Evolutionary conservation across 2,329 filamentous ascomycete species (phyloP).

Genomic region (Colletotrichum abscissum): DNA sequence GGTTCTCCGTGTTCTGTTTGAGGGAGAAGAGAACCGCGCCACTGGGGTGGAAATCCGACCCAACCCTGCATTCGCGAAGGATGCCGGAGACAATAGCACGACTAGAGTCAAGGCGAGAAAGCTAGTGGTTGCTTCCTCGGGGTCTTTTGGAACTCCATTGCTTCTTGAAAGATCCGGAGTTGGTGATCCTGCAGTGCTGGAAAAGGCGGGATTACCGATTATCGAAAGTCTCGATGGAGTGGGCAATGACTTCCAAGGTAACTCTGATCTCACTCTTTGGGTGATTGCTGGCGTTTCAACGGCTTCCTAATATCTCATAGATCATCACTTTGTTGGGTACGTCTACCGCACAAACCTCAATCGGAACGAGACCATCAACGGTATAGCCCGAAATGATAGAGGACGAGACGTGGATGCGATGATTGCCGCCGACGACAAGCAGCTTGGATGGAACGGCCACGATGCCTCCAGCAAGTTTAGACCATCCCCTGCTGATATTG

Average conservation of each 20-base stretch:
- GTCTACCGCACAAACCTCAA: conserved; percentile 56
- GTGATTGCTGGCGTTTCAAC: not conserved
- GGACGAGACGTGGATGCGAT: conserved; percentile 22
- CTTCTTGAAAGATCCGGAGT: conserved; percentile 18
- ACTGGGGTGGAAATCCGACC: conserved; percentile 59
- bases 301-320: not conserved
- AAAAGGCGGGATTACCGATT: conserved; percentile 56
- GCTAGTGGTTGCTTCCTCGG: conserved; percentile 48
- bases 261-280: not conserved
- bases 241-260: conserved; percentile 12
- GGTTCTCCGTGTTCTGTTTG: conserved; percentile 49
- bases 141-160: conserved; percentile 4
- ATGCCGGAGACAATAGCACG: conserved; percentile 30
- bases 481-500: conserved; percentile 61
- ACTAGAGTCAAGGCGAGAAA: conserved; percentile 52
- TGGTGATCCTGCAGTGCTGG: conserved; percentile 48
- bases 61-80: conserved; percentile 49
- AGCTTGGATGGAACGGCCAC: conserved; percentile 66
- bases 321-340: conserved; percentile 56
- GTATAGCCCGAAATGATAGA: conserved; percentile 59
- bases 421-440: conserved; percentile 40
- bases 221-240: conserved; percentile 54
- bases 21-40: conserved; percentile 56
- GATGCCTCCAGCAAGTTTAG: conserved; percentile 64
- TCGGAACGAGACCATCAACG: conserved; percentile 60